Conservation (phyloP, 2,329 filamentous ascomycete genomes). For the Knoxdaviesia proteae region DNA sequence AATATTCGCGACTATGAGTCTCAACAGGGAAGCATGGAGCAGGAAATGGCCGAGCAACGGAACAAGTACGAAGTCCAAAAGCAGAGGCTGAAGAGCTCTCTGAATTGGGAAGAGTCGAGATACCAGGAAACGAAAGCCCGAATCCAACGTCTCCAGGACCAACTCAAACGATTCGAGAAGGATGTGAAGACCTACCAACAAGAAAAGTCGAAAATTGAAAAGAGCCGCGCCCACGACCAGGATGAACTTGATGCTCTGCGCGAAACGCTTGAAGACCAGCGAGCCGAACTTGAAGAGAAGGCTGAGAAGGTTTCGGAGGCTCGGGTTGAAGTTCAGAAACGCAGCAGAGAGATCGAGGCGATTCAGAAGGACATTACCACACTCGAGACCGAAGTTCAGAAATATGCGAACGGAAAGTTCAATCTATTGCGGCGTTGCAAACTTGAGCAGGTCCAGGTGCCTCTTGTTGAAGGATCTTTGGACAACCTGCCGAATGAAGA, state of each 20-base stretch:
- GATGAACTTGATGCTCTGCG: slow-evolving; percentile 60
- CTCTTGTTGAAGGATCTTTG: slow-evolving; percentile 55
- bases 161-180: slow-evolving; percentile 42
- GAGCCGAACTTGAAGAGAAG: slow-evolving; percentile 45
- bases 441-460: slow-evolving; percentile 78
- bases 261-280: slow-evolving; percentile 49
- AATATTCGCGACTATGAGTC: slow-evolving; percentile 87
- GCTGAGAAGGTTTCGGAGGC: slow-evolving; percentile 60
- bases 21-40: slow-evolving; percentile 78
- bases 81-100: slow-evolving; percentile 44
- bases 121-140: slow-evolving; percentile 41
- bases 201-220: slow-evolving; percentile 56
- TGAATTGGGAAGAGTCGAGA: slow-evolving; percentile 34
- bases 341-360: slow-evolving; percentile 62
- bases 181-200: slow-evolving; percentile 50
- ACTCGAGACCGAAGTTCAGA: slow-evolving; percentile 72
- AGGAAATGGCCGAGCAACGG: slow-evolving; percentile 73
- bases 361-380: slow-evolving; percentile 51
- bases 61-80: slow-evolving; percentile 73
- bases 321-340: slow-evolving; percentile 61
- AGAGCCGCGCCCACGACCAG: slow-evolving; percentile 48
- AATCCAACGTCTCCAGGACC: slow-evolving; percentile 45
- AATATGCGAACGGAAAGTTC: slow-evolving; percentile 67
- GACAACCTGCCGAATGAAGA: slow-evolving; percentile 80
- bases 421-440: slow-evolving; percentile 72